Base-by-base conservation (phyloP, 768 basidiomycete species). In the Gloeopeniophorella convolvens region DNA sequence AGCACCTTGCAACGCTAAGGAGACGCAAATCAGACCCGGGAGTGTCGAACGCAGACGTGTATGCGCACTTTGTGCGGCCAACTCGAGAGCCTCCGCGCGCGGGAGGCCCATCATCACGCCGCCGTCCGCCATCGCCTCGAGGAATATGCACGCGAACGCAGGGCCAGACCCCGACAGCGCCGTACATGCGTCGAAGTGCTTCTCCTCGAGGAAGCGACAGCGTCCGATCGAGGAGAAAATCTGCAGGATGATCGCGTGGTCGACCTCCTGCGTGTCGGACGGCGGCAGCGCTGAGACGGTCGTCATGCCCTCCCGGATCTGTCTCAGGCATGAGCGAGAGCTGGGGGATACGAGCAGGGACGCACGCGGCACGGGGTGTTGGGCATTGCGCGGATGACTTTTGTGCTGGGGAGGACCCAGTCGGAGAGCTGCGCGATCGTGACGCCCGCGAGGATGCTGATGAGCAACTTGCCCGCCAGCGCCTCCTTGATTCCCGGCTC, bases 51-150 rank as follows among this genome's bases (percentile, higher is more conserved):
- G 18, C 37, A 7, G 20, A 28, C 9, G 36, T 13, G 24, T 7
- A 12, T 9, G 69, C 82, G 60, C 63, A 96, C 95, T 92, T 69
- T 99, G 96, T 37, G 95, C 82, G 42, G 96, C 95, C 44, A 99
- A 70, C 65, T 99, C 96, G 35, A 98, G 69, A 4, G 96, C 93
- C 66, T 97, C 96, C 2, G 82, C 79, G 54, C 96, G 75, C 3
- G 96, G 96, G 44, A 99, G 70, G 26, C 96, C 96, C 96, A 98
- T 98, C 95, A 99, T 98, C 39, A 98, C 96, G 36, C 93, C 96
- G 23, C 96, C 96, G 65, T 98, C 96, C 1, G 92, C 86, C 93
- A 99, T 96, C 0, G 96, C 95, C 67, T 99, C 96, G 56, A 99
- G 75, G 61, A 98, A 91, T 42, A 98, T 83, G 59, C 91, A 93